phyloP scores from a whole-genome alignment of 306 rosid species.

The Potentilla sterilis region DNA sequence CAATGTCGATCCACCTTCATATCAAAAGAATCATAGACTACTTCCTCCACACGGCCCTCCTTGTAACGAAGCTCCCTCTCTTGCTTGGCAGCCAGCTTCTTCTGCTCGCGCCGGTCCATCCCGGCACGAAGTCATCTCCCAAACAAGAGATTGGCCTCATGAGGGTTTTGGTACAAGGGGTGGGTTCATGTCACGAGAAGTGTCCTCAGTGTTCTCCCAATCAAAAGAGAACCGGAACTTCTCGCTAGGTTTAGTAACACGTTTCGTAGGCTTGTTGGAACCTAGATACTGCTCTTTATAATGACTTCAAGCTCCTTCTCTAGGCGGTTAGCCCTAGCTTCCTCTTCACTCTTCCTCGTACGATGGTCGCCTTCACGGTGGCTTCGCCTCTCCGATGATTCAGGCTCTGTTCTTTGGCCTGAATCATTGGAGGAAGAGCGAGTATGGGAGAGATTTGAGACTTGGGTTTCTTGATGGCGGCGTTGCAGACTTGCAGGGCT shows the following conservation, averaged over 20 bases:
- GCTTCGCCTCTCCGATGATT: not conserved
- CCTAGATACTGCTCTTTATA: slow-evolving; percentile 1
- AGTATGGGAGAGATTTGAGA: not conserved
- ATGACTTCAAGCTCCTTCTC: not conserved
- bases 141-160: not conserved
- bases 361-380: not conserved
- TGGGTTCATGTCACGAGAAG: slow-evolving; percentile 5
- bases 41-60: not conserved
- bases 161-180: slow-evolving; percentile 1
- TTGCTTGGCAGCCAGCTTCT: not conserved
- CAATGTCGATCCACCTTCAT: slow-evolving; percentile 52
- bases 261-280: slow-evolving; percentile 26
- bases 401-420: not conserved
- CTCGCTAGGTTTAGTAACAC: slow-evolving; percentile 83
- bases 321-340: not conserved
- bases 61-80: not conserved
- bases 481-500: no score
- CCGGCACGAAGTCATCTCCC: not conserved
- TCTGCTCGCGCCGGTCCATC: not conserved
- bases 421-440: not conserved
- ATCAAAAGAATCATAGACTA: not conserved
- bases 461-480: not conserved
- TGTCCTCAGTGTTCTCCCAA: not conserved
- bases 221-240: slow-evolving; percentile 43
- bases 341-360: not conserved